Base-by-base conservation (phyloP, 23 red algal species). In the Chondrus crispus region DNA sequence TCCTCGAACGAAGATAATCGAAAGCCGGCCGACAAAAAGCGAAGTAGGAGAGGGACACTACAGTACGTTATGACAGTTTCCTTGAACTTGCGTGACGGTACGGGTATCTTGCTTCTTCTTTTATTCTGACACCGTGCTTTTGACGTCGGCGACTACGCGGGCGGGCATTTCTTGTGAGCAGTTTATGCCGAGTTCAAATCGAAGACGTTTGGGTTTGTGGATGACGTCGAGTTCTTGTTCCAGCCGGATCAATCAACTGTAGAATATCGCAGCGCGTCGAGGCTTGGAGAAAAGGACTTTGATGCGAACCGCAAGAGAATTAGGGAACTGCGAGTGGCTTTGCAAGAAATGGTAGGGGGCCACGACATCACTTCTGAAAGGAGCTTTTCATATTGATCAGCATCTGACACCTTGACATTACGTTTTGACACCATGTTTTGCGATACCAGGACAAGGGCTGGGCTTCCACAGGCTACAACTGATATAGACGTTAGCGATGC, bases 171-270 rank as follows among this genome's bases (percentile, higher is more conserved):
- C n/a, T n/a, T n/a, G n/a, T n/a, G n/a, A n/a, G n/a, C 52, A 86
- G 79, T 82, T 81, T 81, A 82, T n/a, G 81, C 79, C 20, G 78
- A 85, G 52, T 85, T 94, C 62, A 62, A 81, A 50, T 73, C 82
- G 1, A 87, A 94, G 62, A 48, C 81, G 12, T 70, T 94, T 43
- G 92, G 92, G 12, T 94, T 88, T 55, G 92, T 94, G 35, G 92
- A 94, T 80, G 92, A 94, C 58, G 92, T 94, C 4, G 92, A 94
- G 37, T 94, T 94, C 46, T 87, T 88, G 46, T 94, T 94, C 82
- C 80, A 55, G 14, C 92, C 92, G 4, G 92, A 94, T 72, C 53
- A 66, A 18, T 58, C 69, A 7, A 88, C 83, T 12, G 92, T 94
- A 32, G 92, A 94, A 51, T 94, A 94, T 70, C 82, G 92, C 16